Conservation (phyloP, 2,329 filamentous ascomycete genomes). For the Grosmannia huntii region DNA sequence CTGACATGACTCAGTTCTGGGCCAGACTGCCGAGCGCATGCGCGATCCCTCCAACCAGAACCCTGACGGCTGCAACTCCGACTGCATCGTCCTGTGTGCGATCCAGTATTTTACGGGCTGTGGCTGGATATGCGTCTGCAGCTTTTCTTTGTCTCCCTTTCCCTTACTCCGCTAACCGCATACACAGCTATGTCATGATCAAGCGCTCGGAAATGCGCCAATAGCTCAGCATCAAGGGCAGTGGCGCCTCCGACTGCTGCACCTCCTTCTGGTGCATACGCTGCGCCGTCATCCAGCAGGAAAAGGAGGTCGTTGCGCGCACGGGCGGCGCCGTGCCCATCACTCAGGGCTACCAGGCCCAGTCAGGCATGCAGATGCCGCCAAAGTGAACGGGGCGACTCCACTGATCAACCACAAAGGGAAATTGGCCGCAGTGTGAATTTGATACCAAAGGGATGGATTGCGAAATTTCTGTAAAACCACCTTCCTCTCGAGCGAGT, state of each 20-base stretch:
- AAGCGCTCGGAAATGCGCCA: slow-evolving; percentile 41
- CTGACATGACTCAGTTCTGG: slow-evolving; percentile 22
- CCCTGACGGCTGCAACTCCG: slow-evolving; percentile 26
- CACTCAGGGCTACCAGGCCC: slow-evolving; percentile 19
- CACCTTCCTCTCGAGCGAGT: too few relatives aligned
- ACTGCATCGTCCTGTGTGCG: slow-evolving; percentile 27
- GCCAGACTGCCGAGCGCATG: slow-evolving; percentile 30
- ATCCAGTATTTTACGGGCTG: slow-evolving; percentile 27
- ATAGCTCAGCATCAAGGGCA: slow-evolving; percentile 39
- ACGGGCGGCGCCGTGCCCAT: slow-evolving; percentile 14
- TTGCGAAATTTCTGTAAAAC: too few relatives aligned
- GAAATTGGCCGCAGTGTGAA: too few relatives aligned
- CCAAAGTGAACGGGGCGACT: not conserved
- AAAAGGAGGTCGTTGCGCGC: slow-evolving; percentile 34
- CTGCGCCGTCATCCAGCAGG: slow-evolving; percentile 44
- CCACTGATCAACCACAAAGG: too few relatives aligned
- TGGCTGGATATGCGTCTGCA: slow-evolving; percentile 28
- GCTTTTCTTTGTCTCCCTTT: too few relatives aligned
- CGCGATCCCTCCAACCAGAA: slow-evolving; percentile 28
- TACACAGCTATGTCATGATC: slow-evolving; percentile 32
- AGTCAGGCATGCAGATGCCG: slow-evolving; percentile 20
- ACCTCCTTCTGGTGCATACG: slow-evolving; percentile 41
- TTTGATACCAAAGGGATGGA: not conserved
- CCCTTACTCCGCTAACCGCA: too few relatives aligned
- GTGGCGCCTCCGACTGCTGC: slow-evolving; percentile 35